phyloP scores from a whole-genome alignment of 257 asterid genomes.

The Solanum peruvianum region DNA sequence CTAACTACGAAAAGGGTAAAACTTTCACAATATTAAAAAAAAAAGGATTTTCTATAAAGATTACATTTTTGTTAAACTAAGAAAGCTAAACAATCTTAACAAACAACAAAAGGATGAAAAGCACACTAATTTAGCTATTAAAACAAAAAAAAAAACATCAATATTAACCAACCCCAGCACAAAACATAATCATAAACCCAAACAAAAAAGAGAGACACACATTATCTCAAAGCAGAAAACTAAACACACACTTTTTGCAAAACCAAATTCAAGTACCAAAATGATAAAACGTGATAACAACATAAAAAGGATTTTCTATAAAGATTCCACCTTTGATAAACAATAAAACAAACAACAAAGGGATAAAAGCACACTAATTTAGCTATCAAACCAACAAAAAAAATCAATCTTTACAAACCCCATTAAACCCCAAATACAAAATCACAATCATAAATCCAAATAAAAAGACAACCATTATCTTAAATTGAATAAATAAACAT shows the following conservation, averaged over 20 bases:
- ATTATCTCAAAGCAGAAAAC: not conserved
- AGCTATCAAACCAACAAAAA: conserved; percentile 27
- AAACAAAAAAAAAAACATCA: conserved; percentile 38
- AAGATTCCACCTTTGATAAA: not conserved
- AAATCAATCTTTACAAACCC: conserved; percentile 17
- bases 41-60: not conserved
- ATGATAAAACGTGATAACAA: not conserved
- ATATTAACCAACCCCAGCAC: conserved; percentile 19
- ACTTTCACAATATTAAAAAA: not conserved
- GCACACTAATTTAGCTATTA: conserved; percentile 20
- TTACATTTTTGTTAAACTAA: not conserved
- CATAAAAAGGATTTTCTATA: not conserved
- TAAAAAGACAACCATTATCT: not conserved
- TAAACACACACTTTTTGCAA: not conserved
- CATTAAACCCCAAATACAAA: conserved; percentile 19
- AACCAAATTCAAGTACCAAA: not conserved
- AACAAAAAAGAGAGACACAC: not conserved
- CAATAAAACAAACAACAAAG: not conserved
- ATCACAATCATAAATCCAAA: not conserved
- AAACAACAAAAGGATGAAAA: not conserved
- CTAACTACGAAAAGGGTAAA: not conserved
- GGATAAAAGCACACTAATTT: conserved; percentile 4
- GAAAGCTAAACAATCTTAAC: not conserved
- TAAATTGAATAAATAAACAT: not conserved
- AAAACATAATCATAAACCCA: not conserved